Percentiles rank a stretch among this genome's conserved stretches.
phyloP scores from a whole-genome alignment of 441 rosid species.

The Lepidium campestre region DNA sequence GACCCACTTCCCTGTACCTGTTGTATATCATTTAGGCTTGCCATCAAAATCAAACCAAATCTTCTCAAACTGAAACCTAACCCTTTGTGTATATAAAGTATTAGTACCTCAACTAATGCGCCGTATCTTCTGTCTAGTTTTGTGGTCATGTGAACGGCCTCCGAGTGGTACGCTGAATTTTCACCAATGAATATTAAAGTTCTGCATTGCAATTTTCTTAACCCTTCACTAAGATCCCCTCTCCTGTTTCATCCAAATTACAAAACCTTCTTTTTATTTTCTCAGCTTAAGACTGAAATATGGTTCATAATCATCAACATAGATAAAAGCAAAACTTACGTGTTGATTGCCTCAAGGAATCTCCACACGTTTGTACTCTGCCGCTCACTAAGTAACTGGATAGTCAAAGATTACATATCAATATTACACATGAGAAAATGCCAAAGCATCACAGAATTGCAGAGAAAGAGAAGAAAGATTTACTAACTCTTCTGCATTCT shows the following conservation, averaged over 20 bases:
- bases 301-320: neutral
- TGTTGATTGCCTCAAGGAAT: slow-evolving; percentile 79
- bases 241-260: slow-evolving; percentile 46
- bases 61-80: neutral
- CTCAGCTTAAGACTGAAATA: neutral
- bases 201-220: slow-evolving; percentile 72
- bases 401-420: slow-evolving; percentile 18
- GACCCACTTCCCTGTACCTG: slow-evolving; percentile 99
- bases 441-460: neutral
- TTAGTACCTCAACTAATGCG: slow-evolving; percentile 86
- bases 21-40: neutral
- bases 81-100: neutral
- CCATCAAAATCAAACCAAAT: neutral
- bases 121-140: slow-evolving; percentile 77
- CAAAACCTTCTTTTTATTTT: neutral
- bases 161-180: slow-evolving; percentile 71
- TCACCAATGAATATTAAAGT: slow-evolving; percentile 86
- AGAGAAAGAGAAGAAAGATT: neutral
- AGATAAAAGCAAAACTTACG: slow-evolving; percentile 38
- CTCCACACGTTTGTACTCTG: slow-evolving; percentile 68
- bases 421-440: neutral
- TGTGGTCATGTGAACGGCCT: slow-evolving; percentile 89
- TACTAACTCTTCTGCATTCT: slow-evolving; percentile 77
- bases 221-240: slow-evolving; percentile 65
- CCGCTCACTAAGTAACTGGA: slow-evolving; percentile 78